Conservation (phyloP, 2,329 filamentous ascomycete species). For the Penicillium hordei region DNA sequence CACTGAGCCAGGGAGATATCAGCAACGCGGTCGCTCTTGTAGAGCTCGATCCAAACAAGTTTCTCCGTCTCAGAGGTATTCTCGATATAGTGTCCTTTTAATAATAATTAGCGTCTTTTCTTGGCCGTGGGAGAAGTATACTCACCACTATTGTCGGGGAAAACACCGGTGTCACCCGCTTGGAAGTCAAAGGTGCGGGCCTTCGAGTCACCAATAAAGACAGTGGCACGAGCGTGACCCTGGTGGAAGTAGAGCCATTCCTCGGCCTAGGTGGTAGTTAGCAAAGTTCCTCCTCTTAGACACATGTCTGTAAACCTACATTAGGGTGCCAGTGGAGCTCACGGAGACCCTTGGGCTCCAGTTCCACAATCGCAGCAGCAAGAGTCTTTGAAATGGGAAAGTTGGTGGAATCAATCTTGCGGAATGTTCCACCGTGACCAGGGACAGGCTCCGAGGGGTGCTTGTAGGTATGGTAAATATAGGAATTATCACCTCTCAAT, state of each 20-base stretch:
- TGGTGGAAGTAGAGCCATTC: constrained; percentile 72
- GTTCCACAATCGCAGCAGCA: constrained; percentile 62
- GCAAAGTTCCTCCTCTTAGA: neutral
- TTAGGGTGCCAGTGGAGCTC: constrained; percentile 72
- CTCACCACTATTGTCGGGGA: constrained; percentile 59
- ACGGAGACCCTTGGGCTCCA: constrained; percentile 63
- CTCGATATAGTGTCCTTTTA: constrained; percentile 64
- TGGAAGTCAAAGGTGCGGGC: constrained; percentile 67
- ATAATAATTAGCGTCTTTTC: neutral
- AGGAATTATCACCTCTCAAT: constrained; percentile 59
- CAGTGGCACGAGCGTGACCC: constrained; percentile 61
- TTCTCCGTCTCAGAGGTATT: constrained; percentile 65
- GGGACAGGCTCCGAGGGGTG: constrained; percentile 59
- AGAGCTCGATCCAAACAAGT: constrained; percentile 67
- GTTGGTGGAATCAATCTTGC: constrained; percentile 65
- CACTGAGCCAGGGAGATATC: constrained; percentile 69
- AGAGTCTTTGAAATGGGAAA: constrained; percentile 67
- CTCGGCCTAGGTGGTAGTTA: constrained; percentile 51
- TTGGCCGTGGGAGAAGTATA: constrained; percentile 13
- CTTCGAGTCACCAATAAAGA: constrained; percentile 62
- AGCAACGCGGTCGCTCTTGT: constrained; percentile 65
- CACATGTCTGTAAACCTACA: constrained; percentile 40
- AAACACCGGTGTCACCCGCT: constrained; percentile 67
- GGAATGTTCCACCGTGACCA: constrained; percentile 61
- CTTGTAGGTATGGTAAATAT: constrained; percentile 60